A percentile compares a stretch with the other conserved stretches of the same genome.
Conservation (phyloP, 2,329 filamentous ascomycete genomes). For the Neofusicoccum cordaticola region DNA sequence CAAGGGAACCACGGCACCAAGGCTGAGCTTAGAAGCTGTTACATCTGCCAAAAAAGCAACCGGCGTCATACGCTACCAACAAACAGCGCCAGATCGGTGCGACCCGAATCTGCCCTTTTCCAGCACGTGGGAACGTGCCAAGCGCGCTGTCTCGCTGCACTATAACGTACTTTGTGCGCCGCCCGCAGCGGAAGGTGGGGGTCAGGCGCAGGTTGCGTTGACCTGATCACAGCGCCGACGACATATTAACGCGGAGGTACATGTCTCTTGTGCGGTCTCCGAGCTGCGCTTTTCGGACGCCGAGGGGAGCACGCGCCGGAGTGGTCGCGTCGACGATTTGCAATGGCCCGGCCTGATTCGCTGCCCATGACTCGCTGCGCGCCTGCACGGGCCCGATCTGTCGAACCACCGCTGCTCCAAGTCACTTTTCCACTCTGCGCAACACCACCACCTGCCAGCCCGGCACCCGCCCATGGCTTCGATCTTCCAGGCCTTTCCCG, state of each 20-base stretch:
- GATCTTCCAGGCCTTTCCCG: slow-evolving; percentile 36
- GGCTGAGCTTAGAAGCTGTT: neutral
- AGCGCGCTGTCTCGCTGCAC: neutral
- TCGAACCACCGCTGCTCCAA: slow-evolving; percentile 16
- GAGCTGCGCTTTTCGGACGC: neutral
- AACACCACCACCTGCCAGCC: slow-evolving; percentile 9
- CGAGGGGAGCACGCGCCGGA: neutral
- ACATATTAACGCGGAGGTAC: neutral
- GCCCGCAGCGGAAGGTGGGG: neutral
- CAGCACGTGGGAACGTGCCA: neutral
- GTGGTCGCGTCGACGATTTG: neutral
- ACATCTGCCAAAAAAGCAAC: neutral
- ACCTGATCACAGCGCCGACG: neutral
- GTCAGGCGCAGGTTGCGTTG: neutral
- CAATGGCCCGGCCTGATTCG: slow-evolving; percentile 1
- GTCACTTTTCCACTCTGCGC: neutral
- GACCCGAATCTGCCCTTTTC: neutral
- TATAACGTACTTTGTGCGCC: neutral
- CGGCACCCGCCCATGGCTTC: slow-evolving; percentile 29
- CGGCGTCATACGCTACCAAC: neutral
- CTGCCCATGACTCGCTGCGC: neutral
- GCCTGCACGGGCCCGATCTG: neutral
- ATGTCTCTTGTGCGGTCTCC: neutral
- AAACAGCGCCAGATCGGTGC: neutral
- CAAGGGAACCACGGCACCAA: neutral